Evolutionary conservation across 768 basidiomycete genomes (phyloP), one percentile per base, ranked within the genome.

Genomic region (Mycena floridula): DNA sequence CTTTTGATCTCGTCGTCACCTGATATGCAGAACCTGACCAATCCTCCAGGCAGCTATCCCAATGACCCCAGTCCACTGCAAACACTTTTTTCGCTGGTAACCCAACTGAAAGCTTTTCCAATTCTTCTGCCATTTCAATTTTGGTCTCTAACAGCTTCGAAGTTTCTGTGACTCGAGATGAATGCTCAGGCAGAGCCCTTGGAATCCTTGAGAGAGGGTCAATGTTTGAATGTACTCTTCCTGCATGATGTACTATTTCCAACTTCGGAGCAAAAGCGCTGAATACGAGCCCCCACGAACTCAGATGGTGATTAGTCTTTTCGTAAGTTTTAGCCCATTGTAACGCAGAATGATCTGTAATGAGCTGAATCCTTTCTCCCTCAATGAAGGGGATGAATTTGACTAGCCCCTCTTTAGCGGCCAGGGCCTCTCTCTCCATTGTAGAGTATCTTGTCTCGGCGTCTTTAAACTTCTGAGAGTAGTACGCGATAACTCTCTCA

Each of bases 311-410:
- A 24, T 51, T 51, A 0, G 40, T 12, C 21, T 48, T 51, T 35
- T 51, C 38, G 27, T 44, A 51, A 1, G 47, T 45, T 3, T 27
- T 37, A 0, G 43, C 44, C 50, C 50, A 51, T 27, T 48, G 47
- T 2, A 51, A 20, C 0, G 50, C 43, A 5, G 45, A 43, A 23
- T 50, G 49, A 22, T 51, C 47, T 2, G 50, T 51, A 11, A 50
- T 24, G 1, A 48, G 15, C 1, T 50, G 15, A 7, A 60, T 47
- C 12, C 39, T 37, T 48, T 60, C 57, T 5, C 60, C 63, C 52
- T 64, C 59, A 12, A 63, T 54, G 49, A 50, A 60, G 0, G 60
- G 50, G 23, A 59, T 56, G 25, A 63, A 63, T 27, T 53, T 50
- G 11, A 63, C 45, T 5, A 63, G 37, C 0, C 50, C 54, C 44